Evolutionary conservation across 2,329 filamentous ascomycete genomes (phyloP).

Genomic region (Hymenoscyphus scutula): DNA sequence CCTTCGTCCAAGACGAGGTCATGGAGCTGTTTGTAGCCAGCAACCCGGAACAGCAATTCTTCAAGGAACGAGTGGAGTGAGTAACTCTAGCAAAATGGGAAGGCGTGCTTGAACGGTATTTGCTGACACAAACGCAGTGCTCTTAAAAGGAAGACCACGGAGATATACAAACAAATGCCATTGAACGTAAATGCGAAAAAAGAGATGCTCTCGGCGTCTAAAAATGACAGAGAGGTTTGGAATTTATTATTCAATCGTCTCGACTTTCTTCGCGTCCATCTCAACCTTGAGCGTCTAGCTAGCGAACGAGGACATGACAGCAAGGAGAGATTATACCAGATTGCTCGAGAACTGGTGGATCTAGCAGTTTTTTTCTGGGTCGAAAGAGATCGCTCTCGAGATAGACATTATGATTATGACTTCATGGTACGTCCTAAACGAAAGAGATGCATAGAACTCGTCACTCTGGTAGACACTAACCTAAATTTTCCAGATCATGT

Average conservation of each 20-base stretch:
- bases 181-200: slow-evolving; percentile 14
- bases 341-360: slow-evolving; percentile 23
- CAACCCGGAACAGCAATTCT: slow-evolving; percentile 4
- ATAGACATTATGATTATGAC: slow-evolving; percentile 18
- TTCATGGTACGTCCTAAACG: slow-evolving; percentile 15
- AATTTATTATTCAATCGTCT: slow-evolving; percentile 14
- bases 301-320: slow-evolving; percentile 19
- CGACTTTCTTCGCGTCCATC: slow-evolving; percentile 20
- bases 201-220: slow-evolving; percentile 11
- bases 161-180: slow-evolving; percentile 14
- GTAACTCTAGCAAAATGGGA: background rate
- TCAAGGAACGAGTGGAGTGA: slow-evolving; percentile 21
- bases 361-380: slow-evolving; percentile 23
- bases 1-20: slow-evolving; percentile 21
- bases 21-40: slow-evolving; percentile 24
- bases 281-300: slow-evolving; percentile 23
- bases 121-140: slow-evolving; percentile 6
- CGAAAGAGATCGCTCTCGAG: slow-evolving; percentile 18
- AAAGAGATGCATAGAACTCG: background rate
- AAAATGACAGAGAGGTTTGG: slow-evolving; percentile 14
- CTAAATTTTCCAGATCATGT: slow-evolving; percentile 23
- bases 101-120: too few species aligned
- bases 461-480: background rate
- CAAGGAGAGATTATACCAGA: slow-evolving; percentile 19
- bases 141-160: slow-evolving; percentile 14